Percentiles rank a stretch among this genome's conserved stretches.
Evolutionary conservation across 805 yeast species (phyloP).

Genomic region (Barnettozyma botsteinii): DNA sequence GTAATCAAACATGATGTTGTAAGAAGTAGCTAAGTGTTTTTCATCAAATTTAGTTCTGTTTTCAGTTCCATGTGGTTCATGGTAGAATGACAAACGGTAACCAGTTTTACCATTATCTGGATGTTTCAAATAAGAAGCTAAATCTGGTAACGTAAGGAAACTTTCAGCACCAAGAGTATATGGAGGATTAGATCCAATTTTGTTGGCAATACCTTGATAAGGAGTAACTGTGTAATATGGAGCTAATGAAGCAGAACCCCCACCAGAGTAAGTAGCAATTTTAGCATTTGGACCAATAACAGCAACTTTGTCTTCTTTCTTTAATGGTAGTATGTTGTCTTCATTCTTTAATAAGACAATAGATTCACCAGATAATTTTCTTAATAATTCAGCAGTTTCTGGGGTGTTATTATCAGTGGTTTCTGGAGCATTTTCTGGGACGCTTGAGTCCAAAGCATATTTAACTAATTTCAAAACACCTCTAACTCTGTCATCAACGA

Average conservation of each 20-base stretch:
- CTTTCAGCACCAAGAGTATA: constrained; percentile 34
- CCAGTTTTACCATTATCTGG: constrained; percentile 25
- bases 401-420: constrained; percentile 37
- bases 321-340: constrained; percentile 40
- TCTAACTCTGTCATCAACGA: constrained; percentile 45
- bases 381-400: constrained; percentile 38
- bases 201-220: constrained; percentile 37
- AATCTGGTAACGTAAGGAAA: constrained; percentile 30
- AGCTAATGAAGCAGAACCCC: constrained; percentile 53
- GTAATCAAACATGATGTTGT: constrained; percentile 28
- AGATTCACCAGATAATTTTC: constrained; percentile 44
- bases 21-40: constrained; percentile 18
- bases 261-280: constrained; percentile 47
- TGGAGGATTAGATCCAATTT: constrained; percentile 21
- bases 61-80: constrained; percentile 19
- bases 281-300: constrained; percentile 59
- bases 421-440: constrained; percentile 23
- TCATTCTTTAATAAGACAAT: constrained; percentile 56
- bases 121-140: constrained; percentile 25
- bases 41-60: constrained; percentile 28
- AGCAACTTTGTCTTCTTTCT: constrained; percentile 35
- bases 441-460: constrained; percentile 36
- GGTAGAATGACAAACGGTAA: constrained; percentile 22
- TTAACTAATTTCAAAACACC: constrained; percentile 44
- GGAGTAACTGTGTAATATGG: constrained; percentile 46